Evolutionary conservation across 225 moss, liverwort and hornwort genomes (phyloP).

Genomic region (Neckera pumila): DNA sequence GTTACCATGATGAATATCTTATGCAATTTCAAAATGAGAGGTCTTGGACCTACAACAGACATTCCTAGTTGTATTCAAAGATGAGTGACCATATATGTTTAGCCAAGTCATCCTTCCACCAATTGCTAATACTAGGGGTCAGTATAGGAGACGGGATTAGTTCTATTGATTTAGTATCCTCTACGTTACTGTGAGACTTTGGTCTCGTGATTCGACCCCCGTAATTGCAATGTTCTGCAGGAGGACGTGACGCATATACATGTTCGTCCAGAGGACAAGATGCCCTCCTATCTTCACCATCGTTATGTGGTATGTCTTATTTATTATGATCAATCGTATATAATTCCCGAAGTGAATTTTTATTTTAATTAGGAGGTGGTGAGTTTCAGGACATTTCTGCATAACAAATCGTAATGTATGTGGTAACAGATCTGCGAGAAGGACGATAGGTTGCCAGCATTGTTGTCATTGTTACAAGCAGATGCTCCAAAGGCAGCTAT

Average conservation of each 20-base stretch:
- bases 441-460: constrained; percentile 58
- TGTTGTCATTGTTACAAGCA: constrained; percentile 55
- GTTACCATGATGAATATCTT: background rate
- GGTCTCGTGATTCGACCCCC: background rate
- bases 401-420: background rate
- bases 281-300: constrained; percentile 75
- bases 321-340: background rate
- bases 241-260: constrained; percentile 66
- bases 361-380: background rate
- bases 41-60: background rate
- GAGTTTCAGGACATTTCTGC: background rate
- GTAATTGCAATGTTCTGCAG: constrained; percentile 26
- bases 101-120: background rate
- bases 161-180: background rate
- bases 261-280: constrained; percentile 67
- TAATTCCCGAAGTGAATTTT: background rate
- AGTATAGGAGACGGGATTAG: background rate
- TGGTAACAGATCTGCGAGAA: constrained; percentile 64
- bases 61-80: background rate
- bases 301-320: constrained; percentile 66
- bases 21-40: background rate
- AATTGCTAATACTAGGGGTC: background rate
- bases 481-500: constrained; percentile 84
- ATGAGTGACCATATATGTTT: background rate
- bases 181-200: background rate